Percentiles rank a stretch among this genome's conserved stretches.
Conservation (phyloP, 2,329 filamentous ascomycete genomes). For the Trichoderma endophyticum region DNA sequence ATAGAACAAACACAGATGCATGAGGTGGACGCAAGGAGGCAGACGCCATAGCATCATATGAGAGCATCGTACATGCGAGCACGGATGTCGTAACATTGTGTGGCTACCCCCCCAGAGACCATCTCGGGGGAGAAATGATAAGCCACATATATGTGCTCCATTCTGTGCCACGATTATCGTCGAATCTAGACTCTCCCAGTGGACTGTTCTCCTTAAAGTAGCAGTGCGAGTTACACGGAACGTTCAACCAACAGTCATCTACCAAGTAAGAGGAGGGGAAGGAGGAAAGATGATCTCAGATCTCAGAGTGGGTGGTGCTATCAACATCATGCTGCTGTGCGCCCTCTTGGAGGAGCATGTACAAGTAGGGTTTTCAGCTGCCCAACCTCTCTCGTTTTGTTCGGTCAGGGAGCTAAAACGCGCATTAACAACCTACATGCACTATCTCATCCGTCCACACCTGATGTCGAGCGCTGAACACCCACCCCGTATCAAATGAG, state of each 20-base stretch:
- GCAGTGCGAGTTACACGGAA: neutral
- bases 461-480: neutral
- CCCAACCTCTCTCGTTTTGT: neutral
- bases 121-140: neutral
- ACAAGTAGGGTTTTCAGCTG: neutral
- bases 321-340: neutral
- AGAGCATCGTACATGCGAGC: neutral
- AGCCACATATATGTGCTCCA: neutral
- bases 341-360: neutral
- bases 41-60: neutral
- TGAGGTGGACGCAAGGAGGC: neutral
- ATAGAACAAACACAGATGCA: neutral
- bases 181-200: neutral
- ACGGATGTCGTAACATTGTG: neutral
- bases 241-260: neutral
- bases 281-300: neutral
- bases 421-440: neutral
- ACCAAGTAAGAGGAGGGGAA: neutral
- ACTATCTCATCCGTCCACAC: neutral
- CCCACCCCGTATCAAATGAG: neutral
- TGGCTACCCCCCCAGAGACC: neutral
- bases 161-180: neutral
- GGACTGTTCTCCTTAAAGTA: neutral
- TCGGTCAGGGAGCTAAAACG: neutral
- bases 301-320: neutral